Evolutionary conservation across 2,329 filamentous ascomycete genomes (phyloP).

Genomic region (Magnaporthales sp.): DNA sequence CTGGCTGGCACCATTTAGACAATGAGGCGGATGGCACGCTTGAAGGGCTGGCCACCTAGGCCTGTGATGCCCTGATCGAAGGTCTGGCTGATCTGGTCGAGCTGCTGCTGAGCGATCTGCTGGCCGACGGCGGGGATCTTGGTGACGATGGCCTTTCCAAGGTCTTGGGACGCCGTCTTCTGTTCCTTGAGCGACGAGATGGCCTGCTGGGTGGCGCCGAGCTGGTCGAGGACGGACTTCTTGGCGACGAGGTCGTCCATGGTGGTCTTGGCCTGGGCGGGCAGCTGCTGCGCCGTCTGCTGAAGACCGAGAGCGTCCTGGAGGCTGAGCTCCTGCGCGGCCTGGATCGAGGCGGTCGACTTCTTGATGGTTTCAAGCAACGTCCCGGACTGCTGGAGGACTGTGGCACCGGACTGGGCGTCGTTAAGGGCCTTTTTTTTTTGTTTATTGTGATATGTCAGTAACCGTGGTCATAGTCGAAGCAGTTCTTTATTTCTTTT

Average conservation of each 20-base stretch:
- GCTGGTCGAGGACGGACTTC: slow-evolving; percentile 18
- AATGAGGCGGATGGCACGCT: background rate
- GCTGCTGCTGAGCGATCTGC: slow-evolving; percentile 17
- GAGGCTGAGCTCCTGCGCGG: slow-evolving; percentile 14
- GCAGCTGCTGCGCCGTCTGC: slow-evolving; percentile 13
- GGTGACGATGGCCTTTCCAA: slow-evolving; percentile 17
- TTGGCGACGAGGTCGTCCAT: slow-evolving; percentile 14
- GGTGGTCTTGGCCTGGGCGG: slow-evolving; percentile 13
- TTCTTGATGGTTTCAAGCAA: slow-evolving; percentile 11
- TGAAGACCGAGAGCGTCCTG: slow-evolving; percentile 15
- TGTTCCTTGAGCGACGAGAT: slow-evolving; percentile 16
- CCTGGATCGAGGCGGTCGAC: slow-evolving; percentile 18
- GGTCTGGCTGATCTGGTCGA: slow-evolving; percentile 15
- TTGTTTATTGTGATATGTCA: background rate
- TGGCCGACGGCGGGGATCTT: slow-evolving; percentile 19
- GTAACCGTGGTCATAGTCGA: no score
- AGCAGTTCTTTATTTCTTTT: no score
- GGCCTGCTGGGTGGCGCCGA: slow-evolving; percentile 16
- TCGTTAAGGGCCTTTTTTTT: background rate
- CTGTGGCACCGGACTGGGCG: background rate
- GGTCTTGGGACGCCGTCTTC: slow-evolving; percentile 21
- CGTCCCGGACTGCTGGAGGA: background rate
- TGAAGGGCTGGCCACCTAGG: slow-evolving; percentile 1
- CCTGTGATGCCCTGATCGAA: slow-evolving; percentile 15
- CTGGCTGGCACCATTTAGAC: background rate